A percentile compares a stretch with the other conserved stretches of the same genome.
These are phyloP conservation scores for Knoxdaviesia proteae DNA, from an alignment of 2,329 filamentous ascomycete species.

Conservation along the genomic window DNA sequence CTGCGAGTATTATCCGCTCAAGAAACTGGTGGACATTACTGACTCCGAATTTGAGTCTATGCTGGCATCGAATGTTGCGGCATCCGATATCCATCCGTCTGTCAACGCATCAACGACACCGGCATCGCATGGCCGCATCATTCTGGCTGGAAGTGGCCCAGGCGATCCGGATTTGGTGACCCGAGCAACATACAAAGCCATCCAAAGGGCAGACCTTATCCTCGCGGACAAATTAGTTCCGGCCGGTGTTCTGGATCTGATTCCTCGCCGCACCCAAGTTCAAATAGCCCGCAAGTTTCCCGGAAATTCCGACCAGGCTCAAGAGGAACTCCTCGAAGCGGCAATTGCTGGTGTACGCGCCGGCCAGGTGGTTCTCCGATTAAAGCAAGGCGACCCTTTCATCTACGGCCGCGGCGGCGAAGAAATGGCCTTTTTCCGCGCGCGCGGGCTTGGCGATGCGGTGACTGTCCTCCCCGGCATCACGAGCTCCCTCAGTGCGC, in stretches of 20 bases:
- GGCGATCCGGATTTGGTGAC: slow-evolving; percentile 87
- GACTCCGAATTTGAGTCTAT: slow-evolving; percentile 51
- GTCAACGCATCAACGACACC: slow-evolving; percentile 6
- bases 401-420: slow-evolving; percentile 90
- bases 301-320: slow-evolving; percentile 83
- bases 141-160: slow-evolving; percentile 79
- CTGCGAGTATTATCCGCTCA: slow-evolving; percentile 95
- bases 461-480: slow-evolving; percentile 68
- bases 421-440: slow-evolving; percentile 68
- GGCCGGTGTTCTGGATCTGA: slow-evolving; percentile 64
- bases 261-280: slow-evolving; percentile 73
- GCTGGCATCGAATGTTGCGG: too few species aligned
- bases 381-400: slow-evolving; percentile 95
- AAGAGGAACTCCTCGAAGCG: slow-evolving; percentile 67
- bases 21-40: slow-evolving; percentile 55
- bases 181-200: slow-evolving; percentile 56
- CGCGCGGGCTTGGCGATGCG: slow-evolving; percentile 42
- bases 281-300: slow-evolving; percentile 95
- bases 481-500: slow-evolving; percentile 69
- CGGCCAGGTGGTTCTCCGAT: slow-evolving; percentile 63
- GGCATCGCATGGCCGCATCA: slow-evolving; percentile 42
- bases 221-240: slow-evolving; percentile 77
- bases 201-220: slow-evolving; percentile 54
- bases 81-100: neutral
- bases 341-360: slow-evolving; percentile 44